Evolutionary conservation across 2,329 filamentous ascomycete species (phyloP), one percentile per base, ranked within the genome.

Genomic region (Arthrobotrys iridis): DNA sequence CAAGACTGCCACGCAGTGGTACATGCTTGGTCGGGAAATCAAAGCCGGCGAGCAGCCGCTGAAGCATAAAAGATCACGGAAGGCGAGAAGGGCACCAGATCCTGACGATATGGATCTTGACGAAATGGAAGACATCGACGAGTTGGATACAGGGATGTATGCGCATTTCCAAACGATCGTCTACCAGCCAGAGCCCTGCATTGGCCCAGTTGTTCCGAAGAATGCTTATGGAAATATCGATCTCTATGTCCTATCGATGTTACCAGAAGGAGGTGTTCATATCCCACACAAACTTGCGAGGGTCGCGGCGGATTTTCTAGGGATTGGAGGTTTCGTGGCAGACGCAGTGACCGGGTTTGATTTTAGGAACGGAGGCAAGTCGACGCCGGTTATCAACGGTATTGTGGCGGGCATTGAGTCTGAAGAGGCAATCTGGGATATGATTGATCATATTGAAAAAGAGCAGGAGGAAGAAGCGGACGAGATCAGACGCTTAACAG

Each of bases 331-430:
- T 82, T 96, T 91, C 81, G 58, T 75, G 18, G 92, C 92, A 1
- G 92, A 94, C 30, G 95, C 95, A 0, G 88, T 99, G 62, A 95
- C 90, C 0, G 94, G 94, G 0, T 99, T 98, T 80, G 86, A 90
- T 37, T 99, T 98, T 83, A 90, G 88, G 80, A 45, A 50, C 4
- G 93, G 93, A 0, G 88, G 92, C 1, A 89, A 92, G 66, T 94
- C 94, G 13, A 97, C 93, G 1, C 93, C 95, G 0, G 86, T 97
- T 1, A 83, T 95, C 1, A 87, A 88, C 37, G 95, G 95, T 1
- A 87, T 90, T 0, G 88, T 99, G 0, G 88, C 96, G 0, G 90
- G 93, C 15, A 89, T 90, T 78, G 85, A 88, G 57, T 87, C 89
- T 35, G 81, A 83, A 40, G 83, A 85, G 63, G 85, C 83, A 28